A percentile compares a stretch with the other conserved stretches of the same genome.
phyloP scores from a whole-genome alignment of 2,329 filamentous ascomycete genomes.

The Pyrenochaeta sp. region DNA sequence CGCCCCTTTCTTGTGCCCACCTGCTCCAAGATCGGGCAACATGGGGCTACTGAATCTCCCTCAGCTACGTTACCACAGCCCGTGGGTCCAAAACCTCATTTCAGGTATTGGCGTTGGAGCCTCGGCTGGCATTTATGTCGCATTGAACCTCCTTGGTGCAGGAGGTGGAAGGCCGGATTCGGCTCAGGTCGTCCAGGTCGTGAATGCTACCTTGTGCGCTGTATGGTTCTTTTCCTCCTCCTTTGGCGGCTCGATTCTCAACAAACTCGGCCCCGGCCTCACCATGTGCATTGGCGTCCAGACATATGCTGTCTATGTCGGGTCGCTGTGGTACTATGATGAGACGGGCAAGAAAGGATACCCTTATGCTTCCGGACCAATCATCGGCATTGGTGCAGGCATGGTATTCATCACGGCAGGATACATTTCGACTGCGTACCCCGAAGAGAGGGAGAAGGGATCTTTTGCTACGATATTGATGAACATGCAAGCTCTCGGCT shows the following conservation, averaged over 20 bases:
- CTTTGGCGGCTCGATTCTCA: conserved; percentile 41
- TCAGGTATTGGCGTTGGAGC: conserved; percentile 38
- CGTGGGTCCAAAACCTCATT: conserved; percentile 42
- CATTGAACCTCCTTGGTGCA: conserved; percentile 39
- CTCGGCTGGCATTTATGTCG: conserved; percentile 40
- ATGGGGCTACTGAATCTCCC: conserved; percentile 35
- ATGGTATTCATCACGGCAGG: conserved; percentile 44
- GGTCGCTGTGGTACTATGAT: conserved; percentile 44
- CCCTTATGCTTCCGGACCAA: conserved; percentile 37
- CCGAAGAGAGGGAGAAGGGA: conserved; percentile 40
- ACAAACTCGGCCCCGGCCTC: conserved; percentile 39
- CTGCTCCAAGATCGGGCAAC: conserved; percentile 4
- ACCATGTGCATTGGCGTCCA: conserved; percentile 43
- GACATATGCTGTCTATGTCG: conserved; percentile 40
- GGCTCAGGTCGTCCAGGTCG: conserved; percentile 42
- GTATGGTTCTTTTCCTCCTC: conserved; percentile 45
- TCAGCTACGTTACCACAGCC: conserved; percentile 37
- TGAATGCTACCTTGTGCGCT: conserved; percentile 42
- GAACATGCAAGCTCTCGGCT: conserved; percentile 41
- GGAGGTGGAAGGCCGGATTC: conserved; percentile 38
- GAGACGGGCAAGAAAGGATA: conserved; percentile 41
- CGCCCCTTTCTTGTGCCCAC: background rate
- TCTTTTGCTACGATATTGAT: conserved; percentile 39
- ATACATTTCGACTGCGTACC: conserved; percentile 40
- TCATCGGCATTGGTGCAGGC: conserved; percentile 42